Conservation (phyloP, 176 grass and related monocot species). For the Oryza longistaminata region DNA sequence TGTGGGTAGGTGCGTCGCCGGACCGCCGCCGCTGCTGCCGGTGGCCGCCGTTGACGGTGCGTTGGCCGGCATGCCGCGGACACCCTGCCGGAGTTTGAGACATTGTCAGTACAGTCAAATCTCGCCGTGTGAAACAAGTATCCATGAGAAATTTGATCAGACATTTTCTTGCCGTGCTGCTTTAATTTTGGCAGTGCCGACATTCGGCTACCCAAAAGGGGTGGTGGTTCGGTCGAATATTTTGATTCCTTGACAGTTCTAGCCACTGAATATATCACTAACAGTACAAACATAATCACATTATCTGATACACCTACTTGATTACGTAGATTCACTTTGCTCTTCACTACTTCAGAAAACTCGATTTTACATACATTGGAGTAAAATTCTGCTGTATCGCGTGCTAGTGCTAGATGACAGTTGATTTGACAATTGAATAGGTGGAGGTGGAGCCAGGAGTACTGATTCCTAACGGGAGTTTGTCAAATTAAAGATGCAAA, state of each 20-base stretch:
- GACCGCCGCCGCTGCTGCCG: not conserved
- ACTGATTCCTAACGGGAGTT: not conserved
- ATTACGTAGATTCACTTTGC: too few species aligned
- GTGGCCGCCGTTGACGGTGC: not conserved
- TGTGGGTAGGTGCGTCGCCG: not conserved
- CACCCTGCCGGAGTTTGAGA: slow-evolving; percentile 24
- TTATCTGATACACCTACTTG: not conserved
- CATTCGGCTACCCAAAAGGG: not conserved
- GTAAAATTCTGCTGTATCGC: not conserved
- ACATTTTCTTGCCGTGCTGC: not conserved
- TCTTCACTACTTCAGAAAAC: too few species aligned
- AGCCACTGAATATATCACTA: not conserved
- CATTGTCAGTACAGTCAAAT: not conserved
- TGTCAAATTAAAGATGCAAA: not conserved
- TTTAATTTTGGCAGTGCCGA: not conserved
- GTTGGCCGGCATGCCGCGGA: slow-evolving; percentile 34
- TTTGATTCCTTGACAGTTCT: not conserved
- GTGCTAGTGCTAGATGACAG: not conserved
- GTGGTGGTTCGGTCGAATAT: not conserved
- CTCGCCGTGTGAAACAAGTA: not conserved
- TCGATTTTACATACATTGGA: not conserved
- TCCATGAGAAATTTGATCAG: not conserved
- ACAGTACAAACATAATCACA: not conserved
- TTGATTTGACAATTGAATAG: not conserved
- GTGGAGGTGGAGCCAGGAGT: not conserved